Conservation (phyloP, 192 early-diverging fungal genomes). For the Mortierella hygrophila region DNA sequence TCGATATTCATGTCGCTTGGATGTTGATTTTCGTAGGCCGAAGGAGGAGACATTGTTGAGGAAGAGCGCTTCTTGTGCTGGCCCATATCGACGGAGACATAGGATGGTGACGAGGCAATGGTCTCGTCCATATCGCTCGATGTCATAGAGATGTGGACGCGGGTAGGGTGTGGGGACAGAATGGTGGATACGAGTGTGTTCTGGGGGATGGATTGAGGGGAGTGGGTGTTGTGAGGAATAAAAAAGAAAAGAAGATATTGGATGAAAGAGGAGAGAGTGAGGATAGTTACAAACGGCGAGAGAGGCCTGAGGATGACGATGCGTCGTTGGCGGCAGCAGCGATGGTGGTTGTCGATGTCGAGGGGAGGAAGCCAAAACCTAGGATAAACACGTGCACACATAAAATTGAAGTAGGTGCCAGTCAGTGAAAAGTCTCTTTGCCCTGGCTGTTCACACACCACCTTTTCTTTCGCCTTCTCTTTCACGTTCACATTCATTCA, state of each 20-base stretch:
- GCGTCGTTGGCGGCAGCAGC: background rate
- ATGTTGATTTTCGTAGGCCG: background rate
- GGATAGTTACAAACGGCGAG: background rate
- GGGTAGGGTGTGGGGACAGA: background rate
- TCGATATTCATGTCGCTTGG: background rate
- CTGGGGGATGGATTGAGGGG: background rate
- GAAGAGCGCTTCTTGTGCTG: slow-evolving; percentile 34
- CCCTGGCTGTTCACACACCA: background rate
- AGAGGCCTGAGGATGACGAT: background rate
- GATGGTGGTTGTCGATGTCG: background rate
- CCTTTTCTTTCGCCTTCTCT: background rate
- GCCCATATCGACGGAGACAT: slow-evolving; percentile 8
- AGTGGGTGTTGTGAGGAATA: background rate
- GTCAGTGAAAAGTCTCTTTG: background rate
- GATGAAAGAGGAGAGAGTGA: background rate
- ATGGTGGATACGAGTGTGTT: background rate
- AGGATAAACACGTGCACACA: slow-evolving; percentile 7
- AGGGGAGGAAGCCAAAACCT: background rate
- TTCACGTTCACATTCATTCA: background rate
- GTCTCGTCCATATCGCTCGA: slow-evolving; percentile 44
- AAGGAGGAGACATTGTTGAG: slow-evolving; percentile 42
- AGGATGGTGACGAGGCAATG: slow-evolving; percentile 8
- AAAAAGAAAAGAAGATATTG: background rate
- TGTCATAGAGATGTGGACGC: slow-evolving; percentile 28
- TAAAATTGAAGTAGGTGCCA: background rate